Percentiles rank a stretch among this genome's conserved stretches.
phyloP scores from a whole-genome alignment of 2,329 filamentous ascomycete genomes.

The Fusarium sp. region DNA sequence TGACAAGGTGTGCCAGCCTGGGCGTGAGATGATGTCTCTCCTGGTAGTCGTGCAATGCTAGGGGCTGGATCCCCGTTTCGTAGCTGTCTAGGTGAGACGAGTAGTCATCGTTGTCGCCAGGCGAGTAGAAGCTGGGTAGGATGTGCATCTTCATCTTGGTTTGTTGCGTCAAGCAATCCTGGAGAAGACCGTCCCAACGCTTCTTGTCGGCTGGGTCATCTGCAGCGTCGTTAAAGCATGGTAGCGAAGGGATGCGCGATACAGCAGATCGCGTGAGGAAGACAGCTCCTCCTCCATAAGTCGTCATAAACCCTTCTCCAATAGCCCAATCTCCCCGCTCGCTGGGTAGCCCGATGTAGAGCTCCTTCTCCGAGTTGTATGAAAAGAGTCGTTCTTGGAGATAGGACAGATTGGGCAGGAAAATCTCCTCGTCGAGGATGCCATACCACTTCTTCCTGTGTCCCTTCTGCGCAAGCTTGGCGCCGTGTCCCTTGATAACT shows the following conservation, averaged over 20 bases:
- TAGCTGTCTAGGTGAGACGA: conserved; percentile 52
- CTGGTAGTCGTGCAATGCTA: conserved; percentile 59
- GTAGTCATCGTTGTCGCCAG: conserved; percentile 53
- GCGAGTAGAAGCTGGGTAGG: conserved; percentile 61
- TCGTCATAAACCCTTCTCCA: conserved; percentile 56
- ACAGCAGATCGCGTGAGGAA: conserved; percentile 58
- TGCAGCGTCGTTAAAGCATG: conserved; percentile 54
- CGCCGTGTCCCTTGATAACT: conserved; percentile 53
- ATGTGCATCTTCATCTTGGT: conserved; percentile 58
- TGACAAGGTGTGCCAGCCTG: conserved; percentile 60
- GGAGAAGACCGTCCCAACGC: conserved; percentile 61
- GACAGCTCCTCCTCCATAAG: conserved; percentile 62
- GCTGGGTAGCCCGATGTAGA: conserved; percentile 62
- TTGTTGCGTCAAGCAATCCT: conserved; percentile 57
- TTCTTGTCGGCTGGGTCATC: conserved; percentile 39
- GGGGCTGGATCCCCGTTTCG: conserved; percentile 58
- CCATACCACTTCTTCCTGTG: conserved; percentile 60
- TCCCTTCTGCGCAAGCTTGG: conserved; percentile 54
- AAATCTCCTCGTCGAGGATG: conserved; percentile 63
- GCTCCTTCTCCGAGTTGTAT: conserved; percentile 52
- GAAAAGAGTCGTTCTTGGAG: conserved; percentile 57
- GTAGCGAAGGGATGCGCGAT: conserved; percentile 52
- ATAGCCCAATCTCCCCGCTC: conserved; percentile 61
- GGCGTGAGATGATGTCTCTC: conserved; percentile 58
- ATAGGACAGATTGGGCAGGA: conserved; percentile 60